These are phyloP conservation scores for Penicillium brasilianum DNA, from an alignment of 2,329 filamentous ascomycete genomes.

Conservation along the genomic window DNA sequence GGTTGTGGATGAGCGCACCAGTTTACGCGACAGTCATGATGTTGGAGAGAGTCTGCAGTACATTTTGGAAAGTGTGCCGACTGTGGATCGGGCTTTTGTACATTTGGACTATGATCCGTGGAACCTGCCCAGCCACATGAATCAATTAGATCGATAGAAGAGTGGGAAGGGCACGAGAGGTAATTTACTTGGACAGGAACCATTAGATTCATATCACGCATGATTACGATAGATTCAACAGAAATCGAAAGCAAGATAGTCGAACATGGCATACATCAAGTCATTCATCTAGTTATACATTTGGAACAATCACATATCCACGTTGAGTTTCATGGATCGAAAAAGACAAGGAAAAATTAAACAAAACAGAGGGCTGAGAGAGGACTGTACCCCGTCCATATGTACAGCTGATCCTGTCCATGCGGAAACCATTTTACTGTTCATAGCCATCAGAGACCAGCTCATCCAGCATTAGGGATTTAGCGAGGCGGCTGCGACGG, in stretches of 20 bases:
- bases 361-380: not conserved
- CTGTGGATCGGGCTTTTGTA: slow-evolving; percentile 54
- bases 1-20: slow-evolving; percentile 62
- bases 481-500: slow-evolving; percentile 32
- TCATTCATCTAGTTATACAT: slow-evolving; percentile 34
- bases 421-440: not conserved
- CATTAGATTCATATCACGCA: not conserved
- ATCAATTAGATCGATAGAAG: slow-evolving; percentile 33
- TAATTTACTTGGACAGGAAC: not conserved
- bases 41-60: slow-evolving; percentile 65
- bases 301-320: slow-evolving; percentile 15
- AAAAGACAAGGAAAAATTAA: slow-evolving; percentile 3
- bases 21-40: slow-evolving; percentile 63
- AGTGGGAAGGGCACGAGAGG: not conserved
- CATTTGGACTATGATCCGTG: slow-evolving; percentile 55
- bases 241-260: slow-evolving; percentile 4
- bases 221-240: not conserved
- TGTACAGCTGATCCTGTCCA: slow-evolving; percentile 5
- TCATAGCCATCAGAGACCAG: slow-evolving; percentile 6
- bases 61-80: slow-evolving; percentile 61
- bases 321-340: slow-evolving; percentile 11
- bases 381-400: not conserved
- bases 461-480: not conserved
- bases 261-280: slow-evolving; percentile 25
- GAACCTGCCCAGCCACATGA: slow-evolving; percentile 52